phyloP scores from a whole-genome alignment of 257 asterid genomes.

The Linaria vulgaris region DNA sequence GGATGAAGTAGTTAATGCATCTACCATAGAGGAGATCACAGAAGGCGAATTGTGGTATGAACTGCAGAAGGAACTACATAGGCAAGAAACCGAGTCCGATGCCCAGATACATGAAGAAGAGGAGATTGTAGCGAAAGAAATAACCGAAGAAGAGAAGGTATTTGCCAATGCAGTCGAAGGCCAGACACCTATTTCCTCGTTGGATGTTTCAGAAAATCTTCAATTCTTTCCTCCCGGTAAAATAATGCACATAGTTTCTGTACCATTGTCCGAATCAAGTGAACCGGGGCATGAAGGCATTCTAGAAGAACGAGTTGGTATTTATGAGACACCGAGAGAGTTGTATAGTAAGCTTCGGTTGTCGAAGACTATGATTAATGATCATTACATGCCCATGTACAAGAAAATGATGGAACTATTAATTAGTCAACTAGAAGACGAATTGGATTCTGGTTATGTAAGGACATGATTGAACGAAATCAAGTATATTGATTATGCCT shows the following conservation, averaged over 20 bases:
- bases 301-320: conserved; percentile 54
- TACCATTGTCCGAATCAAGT: conserved; percentile 38
- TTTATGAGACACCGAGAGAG: conserved; percentile 72
- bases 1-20: conserved; percentile 40
- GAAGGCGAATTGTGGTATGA: conserved; percentile 89
- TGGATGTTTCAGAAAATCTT: conserved; percentile 61
- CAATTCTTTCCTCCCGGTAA: conserved; percentile 82
- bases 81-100: conserved; percentile 47
- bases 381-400: conserved; percentile 95
- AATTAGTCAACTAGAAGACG: conserved; percentile 71
- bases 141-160: conserved; percentile 69
- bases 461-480: conserved; percentile 22
- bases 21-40: conserved; percentile 53
- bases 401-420: conserved; percentile 84
- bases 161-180: conserved; percentile 60
- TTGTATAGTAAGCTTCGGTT: conserved; percentile 77
- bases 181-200: conserved; percentile 56
- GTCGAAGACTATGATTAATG: conserved; percentile 82
- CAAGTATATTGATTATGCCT: not conserved
- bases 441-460: conserved; percentile 42
- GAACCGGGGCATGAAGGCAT: conserved; percentile 32
- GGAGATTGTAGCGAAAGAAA: conserved; percentile 69
- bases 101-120: conserved; percentile 61
- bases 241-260: conserved; percentile 74
- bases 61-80: conserved; percentile 72